Conservation (phyloP, 2,329 filamentous ascomycete species). For the Penicillium janthinellum region DNA sequence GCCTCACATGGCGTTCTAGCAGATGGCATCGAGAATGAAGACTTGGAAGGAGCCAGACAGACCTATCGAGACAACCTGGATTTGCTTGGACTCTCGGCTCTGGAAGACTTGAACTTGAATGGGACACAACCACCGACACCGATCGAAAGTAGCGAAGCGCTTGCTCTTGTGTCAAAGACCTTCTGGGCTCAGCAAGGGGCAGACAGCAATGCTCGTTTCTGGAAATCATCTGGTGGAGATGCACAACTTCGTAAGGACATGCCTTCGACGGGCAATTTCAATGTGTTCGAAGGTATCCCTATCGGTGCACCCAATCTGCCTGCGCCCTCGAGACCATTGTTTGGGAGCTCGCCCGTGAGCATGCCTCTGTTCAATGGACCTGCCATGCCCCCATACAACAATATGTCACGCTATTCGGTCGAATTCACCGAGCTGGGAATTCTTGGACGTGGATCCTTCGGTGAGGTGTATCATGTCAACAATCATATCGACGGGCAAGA, state of each 20-base stretch:
- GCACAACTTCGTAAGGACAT: constrained; percentile 21
- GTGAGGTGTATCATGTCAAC: constrained; percentile 62
- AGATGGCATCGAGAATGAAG: constrained; percentile 43
- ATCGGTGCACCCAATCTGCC: constrained; percentile 28
- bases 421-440: constrained; percentile 58
- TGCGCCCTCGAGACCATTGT: constrained; percentile 26
- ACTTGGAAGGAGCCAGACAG: constrained; percentile 38
- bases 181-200: constrained; percentile 12
- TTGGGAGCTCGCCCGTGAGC: constrained; percentile 36
- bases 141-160: constrained; percentile 26
- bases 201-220: constrained; percentile 18
- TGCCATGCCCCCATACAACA: constrained; percentile 25
- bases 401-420: constrained; percentile 49
- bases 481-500: constrained; percentile 63
- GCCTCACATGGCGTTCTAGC: constrained; percentile 46
- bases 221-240: constrained; percentile 12
- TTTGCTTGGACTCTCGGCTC: constrained; percentile 39
- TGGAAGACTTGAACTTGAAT: constrained; percentile 39
- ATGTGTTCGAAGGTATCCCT: constrained; percentile 27
- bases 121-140: constrained; percentile 20
- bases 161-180: constrained; percentile 26
- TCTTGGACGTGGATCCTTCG: constrained; percentile 67
- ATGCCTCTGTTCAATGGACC: constrained; percentile 34
- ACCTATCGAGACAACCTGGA: constrained; percentile 49
- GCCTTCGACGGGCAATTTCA: constrained; percentile 18